Evolutionary conservation across 2,329 filamentous ascomycete genomes (phyloP).

Genomic region (Colletotrichum tropicale): DNA sequence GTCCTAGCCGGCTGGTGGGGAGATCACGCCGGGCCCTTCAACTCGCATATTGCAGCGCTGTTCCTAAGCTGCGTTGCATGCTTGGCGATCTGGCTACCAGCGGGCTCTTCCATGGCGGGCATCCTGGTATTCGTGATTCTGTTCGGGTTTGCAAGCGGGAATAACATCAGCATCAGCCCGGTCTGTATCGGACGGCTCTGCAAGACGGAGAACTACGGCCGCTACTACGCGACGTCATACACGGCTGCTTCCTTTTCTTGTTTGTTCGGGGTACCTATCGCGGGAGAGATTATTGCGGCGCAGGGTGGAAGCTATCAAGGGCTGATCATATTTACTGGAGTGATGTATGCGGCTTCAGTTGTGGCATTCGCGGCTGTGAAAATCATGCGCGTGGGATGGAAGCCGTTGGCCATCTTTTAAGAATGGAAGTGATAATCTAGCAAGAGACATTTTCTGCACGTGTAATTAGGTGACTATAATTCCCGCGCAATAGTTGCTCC

Average conservation of each 20-base stretch:
- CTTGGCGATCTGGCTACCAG: conserved; percentile 78
- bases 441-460: too few species aligned
- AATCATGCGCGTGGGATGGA: conserved; percentile 30
- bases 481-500: too few species aligned
- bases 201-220: conserved; percentile 79
- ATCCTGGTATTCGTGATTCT: conserved; percentile 75
- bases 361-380: conserved; percentile 64
- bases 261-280: conserved; percentile 74
- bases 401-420: conserved; percentile 3
- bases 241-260: conserved; percentile 79
- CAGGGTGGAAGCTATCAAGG: conserved; percentile 66
- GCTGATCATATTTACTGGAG: conserved; percentile 70
- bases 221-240: conserved; percentile 86
- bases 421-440: too few species aligned
- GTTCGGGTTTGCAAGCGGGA: conserved; percentile 83
- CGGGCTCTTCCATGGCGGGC: conserved; percentile 61
- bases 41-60: conserved; percentile 76
- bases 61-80: conserved; percentile 66
- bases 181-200: conserved; percentile 86
- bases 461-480: too few species aligned
- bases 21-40: conserved; percentile 82
- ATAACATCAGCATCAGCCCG: conserved; percentile 80
- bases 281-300: conserved; percentile 64
- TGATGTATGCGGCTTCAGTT: conserved; percentile 62
- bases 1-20: conserved; percentile 79